Evolutionary conservation across 1,284 basidiomycete species (phyloP), one percentile per base, ranked within the genome.

Genomic region (Cutaneotrichosporon sp.): DNA sequence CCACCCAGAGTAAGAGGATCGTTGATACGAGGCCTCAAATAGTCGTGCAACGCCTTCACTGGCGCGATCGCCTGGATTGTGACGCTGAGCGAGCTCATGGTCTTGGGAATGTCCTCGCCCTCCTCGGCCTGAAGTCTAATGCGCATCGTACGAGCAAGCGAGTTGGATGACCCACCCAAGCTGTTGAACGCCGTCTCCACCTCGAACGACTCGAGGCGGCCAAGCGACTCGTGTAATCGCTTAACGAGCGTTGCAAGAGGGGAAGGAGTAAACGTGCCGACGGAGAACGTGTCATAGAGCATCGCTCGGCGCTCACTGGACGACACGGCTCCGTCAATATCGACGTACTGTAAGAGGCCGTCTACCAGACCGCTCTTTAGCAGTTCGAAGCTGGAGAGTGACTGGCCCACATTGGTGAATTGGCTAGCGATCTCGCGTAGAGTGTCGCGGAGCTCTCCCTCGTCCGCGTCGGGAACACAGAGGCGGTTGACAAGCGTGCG

Each of bases 61-160:
- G 93, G 96, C 0, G 95, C 94, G 65, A 97, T 96, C 4, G 93
- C 94, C 75, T 97, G 94, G 65, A 97, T 96, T 4, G 93, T 97
- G 40, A 97, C 91, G 55, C 92, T 90, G 70, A 97, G 90, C 68
- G 92, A 92, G 70, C 90, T 89, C 63, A 92, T 85, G 72, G 86
- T 89, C 61, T 89, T 87, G 8, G 94, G 92, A 31, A 95, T 85
- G 69, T 94, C 91, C 0, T 90, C 87, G 51, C 90, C 90, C 61
- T 95, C 91, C 18, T 88, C 89, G 1, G 92, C 91, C 36, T 91
- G 85, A n/a, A 97, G 83, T 36, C 91, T 88, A 26, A 97, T 86
- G 7, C 92, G 89, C 57, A 97, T 68, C 1, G 75, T 73, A n/a
- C 72, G 66, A 9, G 64, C 66, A 21, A 76, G 62, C 58, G 70